Percentiles rank a stretch among this genome's conserved stretches.
Evolutionary conservation across 257 asterid species (phyloP).

Genomic region (Plantago major): DNA sequence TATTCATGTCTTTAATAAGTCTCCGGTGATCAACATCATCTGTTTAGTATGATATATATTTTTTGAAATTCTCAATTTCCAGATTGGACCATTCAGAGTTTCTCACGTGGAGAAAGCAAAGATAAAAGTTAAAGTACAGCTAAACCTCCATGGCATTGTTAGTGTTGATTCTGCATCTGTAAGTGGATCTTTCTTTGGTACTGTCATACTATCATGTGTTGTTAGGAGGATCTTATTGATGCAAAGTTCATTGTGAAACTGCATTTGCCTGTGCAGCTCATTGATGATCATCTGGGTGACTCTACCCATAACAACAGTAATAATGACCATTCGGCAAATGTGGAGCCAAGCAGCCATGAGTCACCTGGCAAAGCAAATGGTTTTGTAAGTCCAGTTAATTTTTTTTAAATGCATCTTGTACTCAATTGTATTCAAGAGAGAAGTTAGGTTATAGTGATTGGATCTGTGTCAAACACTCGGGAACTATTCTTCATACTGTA

Average conservation of each 20-base stretch:
- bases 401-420: constrained; percentile 14
- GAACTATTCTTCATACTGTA: no score
- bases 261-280: constrained; percentile 45
- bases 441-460: constrained; percentile 11
- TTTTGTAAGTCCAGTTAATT: constrained; percentile 33
- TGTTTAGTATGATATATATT: constrained; percentile 5
- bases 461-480: background rate
- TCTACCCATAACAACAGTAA: constrained; percentile 27
- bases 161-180: constrained; percentile 70
- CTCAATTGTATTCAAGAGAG: constrained; percentile 16
- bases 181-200: constrained; percentile 29
- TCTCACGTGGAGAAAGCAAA: constrained; percentile 46
- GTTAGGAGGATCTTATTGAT: no score
- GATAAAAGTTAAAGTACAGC: constrained; percentile 66
- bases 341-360: constrained; percentile 39
- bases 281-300: constrained; percentile 50
- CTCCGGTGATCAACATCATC: background rate
- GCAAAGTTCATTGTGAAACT: background rate
- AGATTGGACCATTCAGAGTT: constrained; percentile 81
- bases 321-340: constrained; percentile 40
- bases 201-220: no score
- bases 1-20: constrained; percentile 11
- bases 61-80: constrained; percentile 17
- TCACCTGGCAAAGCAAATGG: constrained; percentile 38
- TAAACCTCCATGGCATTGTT: constrained; percentile 81